phyloP scores from a whole-genome alignment of 495 filamentous ascomycete species.

The Trypethelium eluteriae region DNA sequence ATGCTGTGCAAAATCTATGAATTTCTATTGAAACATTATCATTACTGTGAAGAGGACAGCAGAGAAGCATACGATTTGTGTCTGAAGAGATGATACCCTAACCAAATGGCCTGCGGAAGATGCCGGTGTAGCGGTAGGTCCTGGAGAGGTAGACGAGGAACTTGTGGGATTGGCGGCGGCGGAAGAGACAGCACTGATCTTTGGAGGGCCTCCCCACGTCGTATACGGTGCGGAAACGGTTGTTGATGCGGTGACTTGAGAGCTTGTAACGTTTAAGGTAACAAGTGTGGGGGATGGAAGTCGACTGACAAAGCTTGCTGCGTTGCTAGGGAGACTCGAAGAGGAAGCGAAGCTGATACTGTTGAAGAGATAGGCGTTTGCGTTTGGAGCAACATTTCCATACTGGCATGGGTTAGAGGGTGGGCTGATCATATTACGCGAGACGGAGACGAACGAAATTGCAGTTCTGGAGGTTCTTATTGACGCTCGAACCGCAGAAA shows the following conservation, averaged over 20 bases:
- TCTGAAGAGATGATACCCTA: no score
- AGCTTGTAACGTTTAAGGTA: not conserved
- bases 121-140: not conserved
- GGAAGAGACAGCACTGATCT: not conserved
- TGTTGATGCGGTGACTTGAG: not conserved
- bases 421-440: not conserved
- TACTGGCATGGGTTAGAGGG: not conserved
- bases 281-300: not conserved
- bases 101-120: not conserved
- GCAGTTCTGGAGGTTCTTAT: conserved; percentile 1
- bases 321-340: not conserved
- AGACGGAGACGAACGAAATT: not conserved
- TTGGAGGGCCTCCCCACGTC: conserved; percentile 1
- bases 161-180: not conserved
- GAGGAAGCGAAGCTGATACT: conserved; percentile 1
- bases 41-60: no score
- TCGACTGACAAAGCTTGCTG: not conserved
- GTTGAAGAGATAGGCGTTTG: not conserved
- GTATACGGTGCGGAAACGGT: not conserved
- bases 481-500: not conserved
- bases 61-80: no score
- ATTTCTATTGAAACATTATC: no score
- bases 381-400: not conserved
- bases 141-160: not conserved
- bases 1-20: no score